Base-by-base conservation (phyloP, 371 early-diverging fungal genomes). In the Mortierella sp. region DNA sequence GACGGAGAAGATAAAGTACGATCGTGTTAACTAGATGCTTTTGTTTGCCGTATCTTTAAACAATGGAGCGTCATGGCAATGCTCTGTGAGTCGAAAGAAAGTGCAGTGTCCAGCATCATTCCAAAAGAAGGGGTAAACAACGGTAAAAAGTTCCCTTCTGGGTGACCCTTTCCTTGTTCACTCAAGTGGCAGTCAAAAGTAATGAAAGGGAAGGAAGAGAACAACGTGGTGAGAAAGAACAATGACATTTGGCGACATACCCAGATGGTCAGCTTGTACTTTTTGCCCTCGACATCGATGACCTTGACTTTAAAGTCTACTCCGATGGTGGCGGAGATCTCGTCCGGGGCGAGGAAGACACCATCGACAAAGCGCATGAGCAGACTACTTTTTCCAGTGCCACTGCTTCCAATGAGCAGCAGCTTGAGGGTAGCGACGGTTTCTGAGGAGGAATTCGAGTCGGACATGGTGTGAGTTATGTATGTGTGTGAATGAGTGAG, bases 301-400 rank as follows among this genome's bases (percentile, higher is more conserved):
- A 97, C 94, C 87, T 97, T 98, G 74, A 99, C 99, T 88, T 99
- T 99, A 86, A 99, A 99, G 87, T 99, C 99, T n/a, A 99, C 99
- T 50, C 97, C 98, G 70, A 98, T 98, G n/a, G 99, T 99, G 9
- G 99, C 97, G 34, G 93, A 92, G 19, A 94, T 93, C 82, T 98
- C 97, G 66, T 98, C 98, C 53, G 94, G 96, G 37, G 96, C 94
- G 79, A 97, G 83, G 89, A 98, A 99, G 55, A 95, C 93, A 85
- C 99, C 98, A 80, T 99, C 99, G n/a, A 97, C 97, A 85, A 99
- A 99, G 74, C 99, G 93, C 66, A 97, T 90, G 47, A 99, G 91
- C 44, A 99, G 86, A 40, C 96, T 97, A 45, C 98, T 98, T 87
- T 99, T 99, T 64, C 99, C 99, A 13, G 99, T 99, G 63, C 97